Conservation (phyloP, 2,329 filamentous ascomycete species). For the Celoporthe dispersa region DNA sequence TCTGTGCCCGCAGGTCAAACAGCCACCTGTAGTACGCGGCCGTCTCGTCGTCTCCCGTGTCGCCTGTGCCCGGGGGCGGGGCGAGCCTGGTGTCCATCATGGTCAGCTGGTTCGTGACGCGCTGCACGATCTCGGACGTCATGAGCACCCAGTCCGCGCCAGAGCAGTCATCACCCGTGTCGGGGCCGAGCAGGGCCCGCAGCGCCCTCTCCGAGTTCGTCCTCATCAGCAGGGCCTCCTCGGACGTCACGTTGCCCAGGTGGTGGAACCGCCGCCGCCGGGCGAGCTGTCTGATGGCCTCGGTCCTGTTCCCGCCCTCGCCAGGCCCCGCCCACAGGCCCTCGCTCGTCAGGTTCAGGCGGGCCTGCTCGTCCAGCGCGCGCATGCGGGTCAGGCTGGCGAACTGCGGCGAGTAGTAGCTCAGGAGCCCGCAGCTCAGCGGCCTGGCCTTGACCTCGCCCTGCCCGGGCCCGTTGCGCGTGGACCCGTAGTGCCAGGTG, state of each 20-base stretch:
- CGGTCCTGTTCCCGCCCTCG: conserved; percentile 33
- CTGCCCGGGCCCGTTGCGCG: conserved; percentile 41
- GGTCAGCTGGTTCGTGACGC: conserved; percentile 41
- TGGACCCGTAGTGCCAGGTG: conserved; percentile 48
- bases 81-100: conserved; percentile 38
- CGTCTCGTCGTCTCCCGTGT: conserved; percentile 37
- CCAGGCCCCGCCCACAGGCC: conserved; percentile 44
- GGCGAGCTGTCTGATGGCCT: conserved; percentile 40
- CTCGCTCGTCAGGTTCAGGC: conserved; percentile 47
- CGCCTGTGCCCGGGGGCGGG: conserved; percentile 23
- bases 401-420: conserved; percentile 48
- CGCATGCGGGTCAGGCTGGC: conserved; percentile 38
- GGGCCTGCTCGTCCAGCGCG: conserved; percentile 39
- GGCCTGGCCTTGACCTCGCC: conserved; percentile 48
- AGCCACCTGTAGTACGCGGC: conserved; percentile 38
- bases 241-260: conserved; percentile 38
- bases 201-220: conserved; percentile 39
- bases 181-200: conserved; percentile 33
- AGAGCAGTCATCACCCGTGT: conserved; percentile 37
- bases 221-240: conserved; percentile 43
- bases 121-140: conserved; percentile 47
- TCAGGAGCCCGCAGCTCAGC: conserved; percentile 48
- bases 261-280: conserved; percentile 45
- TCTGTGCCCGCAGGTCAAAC: conserved; percentile 40
- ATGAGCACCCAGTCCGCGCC: conserved; percentile 50